Evolutionary conservation across 1,284 basidiomycete genomes (phyloP).

Genomic region (Pisolithus thermaeus): DNA sequence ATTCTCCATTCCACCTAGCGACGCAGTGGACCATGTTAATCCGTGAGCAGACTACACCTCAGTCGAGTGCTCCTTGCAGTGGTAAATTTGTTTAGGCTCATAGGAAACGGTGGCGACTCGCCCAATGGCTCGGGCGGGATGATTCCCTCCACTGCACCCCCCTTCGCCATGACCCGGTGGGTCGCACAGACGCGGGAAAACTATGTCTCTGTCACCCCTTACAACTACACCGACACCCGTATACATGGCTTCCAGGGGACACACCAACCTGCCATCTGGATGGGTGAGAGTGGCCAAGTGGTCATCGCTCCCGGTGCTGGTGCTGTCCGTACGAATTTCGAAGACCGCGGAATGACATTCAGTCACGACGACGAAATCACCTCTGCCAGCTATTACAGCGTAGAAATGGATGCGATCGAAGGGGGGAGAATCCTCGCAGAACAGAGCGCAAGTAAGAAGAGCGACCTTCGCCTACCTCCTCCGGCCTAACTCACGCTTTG

Average conservation of each 20-base stretch:
- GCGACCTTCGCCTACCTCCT: not conserved
- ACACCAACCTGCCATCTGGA: constrained; percentile 86
- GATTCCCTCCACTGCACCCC: constrained; percentile 68
- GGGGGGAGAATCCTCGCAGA: constrained; percentile 54
- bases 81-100: constrained; percentile 35
- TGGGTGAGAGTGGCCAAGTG: constrained; percentile 75
- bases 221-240: constrained; percentile 59
- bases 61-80: not conserved
- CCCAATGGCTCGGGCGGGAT: constrained; percentile 68
- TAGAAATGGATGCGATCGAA: constrained; percentile 48
- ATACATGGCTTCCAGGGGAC: constrained; percentile 77
- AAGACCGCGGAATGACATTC: constrained; percentile 58
- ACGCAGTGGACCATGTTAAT: constrained; percentile 49
- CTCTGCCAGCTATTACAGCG: constrained; percentile 64
- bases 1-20: constrained; percentile 32
- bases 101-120: constrained; percentile 66
- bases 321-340: constrained; percentile 45
- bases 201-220: constrained; percentile 74
- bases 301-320: constrained; percentile 60
- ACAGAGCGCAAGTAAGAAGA: constrained; percentile 63
- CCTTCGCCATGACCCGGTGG: constrained; percentile 82
- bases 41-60: constrained; percentile 33
- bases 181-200: constrained; percentile 66
- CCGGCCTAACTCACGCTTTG: not conserved
- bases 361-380: constrained; percentile 54